A percentile compares a stretch with the other conserved stretches of the same genome.
phyloP scores from a whole-genome alignment of 2,329 filamentous ascomycete genomes.

The Monosporascus cannonballus region DNA sequence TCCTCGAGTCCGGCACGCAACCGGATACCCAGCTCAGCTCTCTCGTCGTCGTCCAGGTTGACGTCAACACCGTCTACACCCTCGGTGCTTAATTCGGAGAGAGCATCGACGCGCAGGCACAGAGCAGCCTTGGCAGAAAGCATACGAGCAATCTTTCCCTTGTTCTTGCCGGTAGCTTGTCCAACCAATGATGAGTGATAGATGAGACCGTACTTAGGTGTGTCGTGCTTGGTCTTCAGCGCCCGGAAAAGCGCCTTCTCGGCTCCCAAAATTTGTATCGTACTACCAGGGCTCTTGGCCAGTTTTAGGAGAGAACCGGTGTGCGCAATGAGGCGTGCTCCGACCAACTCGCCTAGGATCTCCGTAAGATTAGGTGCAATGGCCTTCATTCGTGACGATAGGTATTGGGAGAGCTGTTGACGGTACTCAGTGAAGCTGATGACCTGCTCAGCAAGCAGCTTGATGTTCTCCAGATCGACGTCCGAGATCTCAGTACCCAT shows the following conservation, averaged over 20 bases:
- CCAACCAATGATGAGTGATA: conserved; percentile 92
- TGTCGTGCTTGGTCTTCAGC: conserved; percentile 98
- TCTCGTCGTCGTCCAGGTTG: conserved; percentile 79
- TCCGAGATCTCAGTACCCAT: conserved; percentile 98
- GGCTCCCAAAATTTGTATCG: conserved; percentile 95
- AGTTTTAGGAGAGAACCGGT: conserved; percentile 91
- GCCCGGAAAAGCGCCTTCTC: conserved; percentile 98
- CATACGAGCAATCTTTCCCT: conserved; percentile 98
- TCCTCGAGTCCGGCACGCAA: conserved; percentile 70
- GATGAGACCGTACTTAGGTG: conserved; percentile 94
- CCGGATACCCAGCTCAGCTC: conserved; percentile 70
- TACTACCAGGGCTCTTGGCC: conserved; percentile 90
- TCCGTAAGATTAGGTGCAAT: conserved; percentile 95
- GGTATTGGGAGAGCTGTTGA: conserved; percentile 78
- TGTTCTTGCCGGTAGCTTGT: conserved; percentile 95
- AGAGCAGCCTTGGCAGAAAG: conserved; percentile 90
- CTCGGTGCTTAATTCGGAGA: conserved; percentile 68
- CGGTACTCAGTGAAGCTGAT: conserved; percentile 89
- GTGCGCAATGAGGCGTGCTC: conserved; percentile 90
- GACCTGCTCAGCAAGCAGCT: conserved; percentile 86
- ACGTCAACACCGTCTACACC: conserved; percentile 47
- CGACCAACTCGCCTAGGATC: conserved; percentile 87
- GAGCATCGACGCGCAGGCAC: conserved; percentile 86
- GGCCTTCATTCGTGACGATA: conserved; percentile 89
- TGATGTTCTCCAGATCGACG: conserved; percentile 90